Base-by-base conservation (phyloP, 129 eudicot genomes). In the Rutidosis leptorrhynchoides region DNA sequence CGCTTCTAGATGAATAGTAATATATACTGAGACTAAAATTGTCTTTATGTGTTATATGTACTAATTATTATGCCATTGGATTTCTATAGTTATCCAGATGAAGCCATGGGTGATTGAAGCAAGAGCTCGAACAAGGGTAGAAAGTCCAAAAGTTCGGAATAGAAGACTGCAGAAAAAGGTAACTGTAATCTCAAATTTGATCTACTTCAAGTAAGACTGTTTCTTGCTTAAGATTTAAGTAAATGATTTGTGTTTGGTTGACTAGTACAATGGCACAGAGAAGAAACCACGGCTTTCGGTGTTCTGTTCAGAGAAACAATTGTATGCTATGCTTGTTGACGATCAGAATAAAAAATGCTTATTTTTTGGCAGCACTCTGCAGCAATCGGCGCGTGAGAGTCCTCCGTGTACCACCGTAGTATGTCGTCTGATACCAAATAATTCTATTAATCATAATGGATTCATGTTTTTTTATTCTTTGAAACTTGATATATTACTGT, bases 281-380 rank as follows among this genome's bases (percentile, higher is more conserved):
- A 74, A 80, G 76, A 88, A 82, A 67, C 98, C 98, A n/a, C 80
- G 98, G 78, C 98, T 93, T 68, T 88, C 98, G 46, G 98, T 88
- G 33, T 93, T 93, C 80, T 93, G 95, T 65, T 93, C 98, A 15
- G 90, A 84, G 9, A 84, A 80, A 66, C 98, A 88, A 57, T 68
- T 93, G 68, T 93, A 93, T 70, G 96, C 95, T 23, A 80, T 83
- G 89, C 86, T 88, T 75, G 86, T 89, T 23, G 98, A 93, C 77
- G 98, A 93, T 67, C 84, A 85, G 64, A 89, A 86, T 63, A 93
- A 93, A 82, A 86, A 93, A 63, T 82, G 89, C 69, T 74, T 93
- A 71, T 93, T 93, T 65, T 86, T 85, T 60, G 88, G 83, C 72
- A 93, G 83, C 69, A 93, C 98, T 29, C 73, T 93, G 55, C 98